Base-by-base conservation (phyloP, 2,329 filamentous ascomycete species). In the Penicillium griseofulvum region DNA sequence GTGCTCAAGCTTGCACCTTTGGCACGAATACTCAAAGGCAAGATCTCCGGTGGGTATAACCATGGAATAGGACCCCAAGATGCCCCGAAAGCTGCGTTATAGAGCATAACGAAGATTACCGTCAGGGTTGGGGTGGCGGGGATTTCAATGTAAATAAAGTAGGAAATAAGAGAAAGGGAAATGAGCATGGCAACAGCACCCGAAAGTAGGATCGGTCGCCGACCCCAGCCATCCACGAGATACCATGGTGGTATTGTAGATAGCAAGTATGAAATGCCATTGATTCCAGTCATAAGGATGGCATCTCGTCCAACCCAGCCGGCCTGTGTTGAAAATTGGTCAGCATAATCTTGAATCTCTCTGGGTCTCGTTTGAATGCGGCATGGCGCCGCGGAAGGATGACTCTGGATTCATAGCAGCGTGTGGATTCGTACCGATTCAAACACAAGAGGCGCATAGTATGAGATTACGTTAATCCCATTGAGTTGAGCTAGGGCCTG, bases 381-480 rank as follows among this genome's bases (percentile, higher is more conserved):
- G 14, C 5, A 37, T 28, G 31, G 39, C 26, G 9, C 10, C 11
- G 16, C 5, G 28, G 10, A 10, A 31, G 11, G 14, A n/a, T 11
- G 9, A 19, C 12, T 16, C 14, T 12, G 11, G 36, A 14, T 16
- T 37, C 19, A 26, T 26, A 36, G 9, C 11, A 31, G 43, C n/a
- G 8, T 48, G 14, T 36, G 36, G n/a, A 42, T 17, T 36, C 53
- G 26, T 52, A 52, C 49, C 56, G 92, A 92, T 75, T 97, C 92
- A 68, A 99, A 97, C 16, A 97, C 93, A 53, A 95, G 86, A 0
- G 94, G 94, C 1, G 94, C 94, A 71, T 99, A 99, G 80, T 97
- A 99, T 1, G 93, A 97, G 61, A 99, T 99, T 71, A 99, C 94
- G 76, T 99, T 99, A 79, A 99, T 99, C 62, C 94, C 94, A 77